Evolutionary conservation across 305 asterid species (phyloP), one percentile per base, ranked within the genome.

Genomic region (Fraxinus angustifolia): DNA sequence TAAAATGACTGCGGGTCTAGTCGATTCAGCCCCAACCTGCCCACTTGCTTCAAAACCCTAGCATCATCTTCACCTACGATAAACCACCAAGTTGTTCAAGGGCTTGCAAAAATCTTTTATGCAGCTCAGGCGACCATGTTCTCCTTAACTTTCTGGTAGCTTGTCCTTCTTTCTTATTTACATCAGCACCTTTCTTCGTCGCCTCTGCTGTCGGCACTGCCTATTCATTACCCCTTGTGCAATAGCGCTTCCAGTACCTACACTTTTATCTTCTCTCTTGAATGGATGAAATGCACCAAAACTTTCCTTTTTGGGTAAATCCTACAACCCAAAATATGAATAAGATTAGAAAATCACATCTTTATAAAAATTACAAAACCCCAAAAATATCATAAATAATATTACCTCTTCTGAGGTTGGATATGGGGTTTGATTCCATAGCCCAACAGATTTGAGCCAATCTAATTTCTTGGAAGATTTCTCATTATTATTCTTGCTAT

Each of bases 401-500:
- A 45, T 12, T 45, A 12, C 99, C 93, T 87, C 87, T 75, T 84
- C 84, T 10, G 88, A 16, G 1, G 89, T 82, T 88, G 94, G 97
- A 91, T 92, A 96, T 89, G 96, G 89, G 78, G 94, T 79, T 85
- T 90, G 97, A 79, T 87, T 95, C 97, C 97, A 94, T 0, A 95
- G 96, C 91, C 94, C 97, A 70, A 85, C 97, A 88, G 99, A 93
- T 91, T 92, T 89, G 78, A 95, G 99, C 98, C 99, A 95, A 73
- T 95, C 97, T 10, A 97, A 90, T 82, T 92, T 91, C 84, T 86
- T 88, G 50, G 88, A 81, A 70, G 62, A 67, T 58, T 75, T 82
- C 33, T 84, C 90, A 79, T 28, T 79, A 45, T 1, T 42, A 82
- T 60, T 82, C n/a, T 79, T 79, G 33, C 33, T 60, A 76, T 89